Evolutionary conservation across 345 rosid species (phyloP).

Genomic region (Alliaria petiolata): DNA sequence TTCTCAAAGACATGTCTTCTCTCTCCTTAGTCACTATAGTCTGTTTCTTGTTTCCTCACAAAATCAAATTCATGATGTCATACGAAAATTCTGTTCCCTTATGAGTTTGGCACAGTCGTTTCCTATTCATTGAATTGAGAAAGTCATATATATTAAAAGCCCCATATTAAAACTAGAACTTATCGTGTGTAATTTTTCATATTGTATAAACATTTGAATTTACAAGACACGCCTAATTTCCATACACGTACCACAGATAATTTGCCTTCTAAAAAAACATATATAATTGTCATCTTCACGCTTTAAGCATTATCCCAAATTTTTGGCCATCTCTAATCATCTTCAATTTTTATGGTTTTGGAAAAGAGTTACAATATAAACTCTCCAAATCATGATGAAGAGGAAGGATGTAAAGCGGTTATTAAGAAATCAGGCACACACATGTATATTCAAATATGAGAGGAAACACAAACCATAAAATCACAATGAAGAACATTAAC

Average conservation of each 20-base stretch:
- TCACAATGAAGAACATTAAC: background rate
- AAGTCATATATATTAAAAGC: too few relatives aligned
- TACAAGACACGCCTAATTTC: background rate
- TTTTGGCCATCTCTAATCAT: background rate
- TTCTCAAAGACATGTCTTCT: conserved; percentile 12
- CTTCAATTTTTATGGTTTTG: background rate
- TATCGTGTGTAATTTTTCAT: too few relatives aligned
- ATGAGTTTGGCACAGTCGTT: conserved; percentile 8
- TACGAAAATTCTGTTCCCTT: background rate
- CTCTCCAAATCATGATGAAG: background rate
- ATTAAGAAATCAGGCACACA: too few relatives aligned
- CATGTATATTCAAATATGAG: background rate
- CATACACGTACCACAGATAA: too few relatives aligned
- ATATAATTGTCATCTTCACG: too few relatives aligned
- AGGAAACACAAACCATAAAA: background rate
- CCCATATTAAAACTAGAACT: too few relatives aligned
- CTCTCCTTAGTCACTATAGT: conserved; percentile 6
- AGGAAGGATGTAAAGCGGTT: background rate
- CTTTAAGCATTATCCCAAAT: background rate
- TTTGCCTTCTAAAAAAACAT: too few relatives aligned
- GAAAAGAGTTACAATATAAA: background rate
- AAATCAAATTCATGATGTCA: conserved; percentile 13
- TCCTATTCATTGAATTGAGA: too few relatives aligned
- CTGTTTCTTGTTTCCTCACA: conserved; percentile 22
- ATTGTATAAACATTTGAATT: too few relatives aligned